Percentiles rank a stretch among this genome's conserved stretches.
Conservation (phyloP, 257 asterid genomes). For the Solanum megistacrolobum region DNA sequence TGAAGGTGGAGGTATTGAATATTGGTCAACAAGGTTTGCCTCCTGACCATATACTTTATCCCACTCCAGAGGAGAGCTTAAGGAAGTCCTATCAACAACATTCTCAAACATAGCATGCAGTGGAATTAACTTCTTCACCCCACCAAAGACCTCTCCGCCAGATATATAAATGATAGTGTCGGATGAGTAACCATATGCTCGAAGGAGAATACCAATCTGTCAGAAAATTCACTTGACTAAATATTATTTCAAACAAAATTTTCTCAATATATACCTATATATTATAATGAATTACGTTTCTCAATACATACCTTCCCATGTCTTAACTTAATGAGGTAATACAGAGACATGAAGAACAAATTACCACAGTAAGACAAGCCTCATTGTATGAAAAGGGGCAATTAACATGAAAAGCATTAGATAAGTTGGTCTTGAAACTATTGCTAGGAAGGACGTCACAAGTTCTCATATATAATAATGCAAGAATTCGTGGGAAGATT, state of each 20-base stretch:
- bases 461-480: background rate
- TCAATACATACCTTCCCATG: background rate
- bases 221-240: background rate
- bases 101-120: constrained; percentile 93
- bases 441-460: background rate
- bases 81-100: constrained; percentile 82
- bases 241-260: background rate
- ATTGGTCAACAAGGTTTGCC: constrained; percentile 56
- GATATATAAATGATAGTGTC: constrained; percentile 78
- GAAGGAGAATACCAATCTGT: constrained; percentile 92
- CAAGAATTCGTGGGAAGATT: background rate
- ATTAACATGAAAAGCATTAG: background rate
- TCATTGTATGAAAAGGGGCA: background rate
- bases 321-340: background rate
- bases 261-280: background rate
- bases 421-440: background rate
- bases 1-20: constrained; percentile 33
- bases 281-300: background rate
- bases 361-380: background rate
- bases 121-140: constrained; percentile 87
- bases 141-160: constrained; percentile 96
- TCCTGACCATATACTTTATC: constrained; percentile 79
- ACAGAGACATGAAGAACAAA: background rate
- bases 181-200: constrained; percentile 83
- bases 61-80: constrained; percentile 66